Evolutionary conservation across 495 filamentous ascomycete species (phyloP).

Genomic region (Alectoria sarmentosa): DNA sequence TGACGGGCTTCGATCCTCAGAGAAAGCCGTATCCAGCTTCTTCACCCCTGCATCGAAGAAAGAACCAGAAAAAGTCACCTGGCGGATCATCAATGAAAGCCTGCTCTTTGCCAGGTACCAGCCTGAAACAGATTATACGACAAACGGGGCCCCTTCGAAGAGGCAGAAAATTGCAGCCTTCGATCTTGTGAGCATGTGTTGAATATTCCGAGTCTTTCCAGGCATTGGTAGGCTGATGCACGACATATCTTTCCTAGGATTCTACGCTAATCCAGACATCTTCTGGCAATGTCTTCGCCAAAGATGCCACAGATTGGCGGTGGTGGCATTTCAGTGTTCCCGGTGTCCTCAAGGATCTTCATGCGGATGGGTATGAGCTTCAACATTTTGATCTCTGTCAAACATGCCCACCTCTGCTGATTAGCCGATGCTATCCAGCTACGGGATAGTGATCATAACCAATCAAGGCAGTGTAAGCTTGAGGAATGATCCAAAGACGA

Average conservation of each 20-base stretch:
- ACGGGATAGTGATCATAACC: conserved; percentile 67
- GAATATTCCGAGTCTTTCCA: not conserved
- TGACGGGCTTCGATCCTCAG: conserved; percentile 20
- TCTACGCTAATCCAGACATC: conserved; percentile 74
- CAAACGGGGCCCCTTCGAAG: conserved; percentile 27
- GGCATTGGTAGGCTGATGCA: not conserved
- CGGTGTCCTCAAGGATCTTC: conserved; percentile 51
- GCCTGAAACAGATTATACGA: conserved; percentile 33
- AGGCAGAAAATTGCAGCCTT: conserved; percentile 74
- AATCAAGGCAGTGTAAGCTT: conserved; percentile 82
- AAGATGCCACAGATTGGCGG: conserved; percentile 74
- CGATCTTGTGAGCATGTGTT: conserved; percentile 60
- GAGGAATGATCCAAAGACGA: conserved; percentile 60
- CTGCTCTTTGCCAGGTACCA: conserved; percentile 71
- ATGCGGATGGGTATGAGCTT: conserved; percentile 57
- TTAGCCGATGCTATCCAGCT: conserved; percentile 41
- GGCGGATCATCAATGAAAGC: conserved; percentile 60
- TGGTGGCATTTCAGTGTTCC: conserved; percentile 85
- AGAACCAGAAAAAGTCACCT: conserved; percentile 67
- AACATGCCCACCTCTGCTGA: not conserved
- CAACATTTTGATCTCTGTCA: not conserved
- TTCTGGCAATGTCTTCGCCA: conserved; percentile 73
- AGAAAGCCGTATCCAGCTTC: conserved; percentile 73
- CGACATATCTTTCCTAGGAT: conserved; percentile 48
- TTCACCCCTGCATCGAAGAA: conserved; percentile 87